Evolutionary conservation across 148 eudicot genomes (phyloP).

Genomic region (Vaccinium macrocarpon): DNA sequence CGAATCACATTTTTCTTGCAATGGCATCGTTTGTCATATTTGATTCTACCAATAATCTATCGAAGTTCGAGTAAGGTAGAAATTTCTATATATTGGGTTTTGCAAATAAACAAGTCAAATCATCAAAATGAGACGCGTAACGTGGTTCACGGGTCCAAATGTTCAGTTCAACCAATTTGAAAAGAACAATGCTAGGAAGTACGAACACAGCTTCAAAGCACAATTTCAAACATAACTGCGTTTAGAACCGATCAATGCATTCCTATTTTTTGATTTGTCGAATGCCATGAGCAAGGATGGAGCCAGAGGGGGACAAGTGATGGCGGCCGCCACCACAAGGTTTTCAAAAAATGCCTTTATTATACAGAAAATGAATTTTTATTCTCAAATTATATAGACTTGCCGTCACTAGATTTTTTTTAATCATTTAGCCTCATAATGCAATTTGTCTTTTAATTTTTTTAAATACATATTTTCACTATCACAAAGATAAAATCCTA

Average conservation of each 20-base stretch:
- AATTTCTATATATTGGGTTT: neutral
- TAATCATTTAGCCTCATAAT: too few relatives aligned
- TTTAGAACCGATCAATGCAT: neutral
- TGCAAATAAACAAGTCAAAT: neutral
- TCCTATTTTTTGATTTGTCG: too few relatives aligned
- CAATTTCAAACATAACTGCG: neutral
- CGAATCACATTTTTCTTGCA: neutral
- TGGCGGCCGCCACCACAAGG: too few relatives aligned
- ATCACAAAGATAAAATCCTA: too few relatives aligned
- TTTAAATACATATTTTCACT: too few relatives aligned
- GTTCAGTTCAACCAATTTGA: neutral
- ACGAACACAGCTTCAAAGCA: neutral
- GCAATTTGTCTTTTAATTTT: too few relatives aligned
- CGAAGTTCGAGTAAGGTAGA: neutral
- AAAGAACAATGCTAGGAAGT: neutral
- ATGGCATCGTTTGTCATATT: neutral
- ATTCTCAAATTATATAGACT: too few relatives aligned
- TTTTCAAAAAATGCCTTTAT: too few relatives aligned
- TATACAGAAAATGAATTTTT: too few relatives aligned
- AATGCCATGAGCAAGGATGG: too few relatives aligned
- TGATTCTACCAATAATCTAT: neutral
- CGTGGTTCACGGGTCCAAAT: neutral
- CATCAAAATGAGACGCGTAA: neutral
- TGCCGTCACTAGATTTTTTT: too few relatives aligned
- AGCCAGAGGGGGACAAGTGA: too few relatives aligned